Evolutionary conservation across 257 asterid genomes (phyloP).

Genomic region (Anisodus acutangulus): DNA sequence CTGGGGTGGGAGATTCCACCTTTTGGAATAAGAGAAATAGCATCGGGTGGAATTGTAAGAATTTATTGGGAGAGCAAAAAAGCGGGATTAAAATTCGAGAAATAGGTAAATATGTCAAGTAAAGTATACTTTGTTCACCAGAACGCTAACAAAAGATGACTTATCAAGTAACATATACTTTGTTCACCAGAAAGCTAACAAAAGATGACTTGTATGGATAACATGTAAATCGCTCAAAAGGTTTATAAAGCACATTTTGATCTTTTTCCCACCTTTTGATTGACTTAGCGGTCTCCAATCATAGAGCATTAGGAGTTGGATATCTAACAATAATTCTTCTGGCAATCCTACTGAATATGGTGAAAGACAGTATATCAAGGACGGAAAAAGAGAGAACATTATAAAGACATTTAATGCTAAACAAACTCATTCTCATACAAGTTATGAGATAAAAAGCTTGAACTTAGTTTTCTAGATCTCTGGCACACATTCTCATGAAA

Average conservation of each 20-base stretch:
- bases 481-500: neutral
- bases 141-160: neutral
- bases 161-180: neutral
- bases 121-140: neutral
- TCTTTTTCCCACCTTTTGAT: constrained; percentile 15
- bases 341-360: neutral
- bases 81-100: constrained; percentile 2
- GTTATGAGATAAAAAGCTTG: neutral
- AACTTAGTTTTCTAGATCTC: constrained; percentile 16
- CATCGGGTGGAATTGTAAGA: neutral
- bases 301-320: constrained; percentile 1
- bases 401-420: neutral
- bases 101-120: neutral
- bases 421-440: neutral
- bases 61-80: constrained; percentile 4
- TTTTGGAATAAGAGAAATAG: too few species aligned
- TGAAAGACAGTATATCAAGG: constrained; percentile 25
- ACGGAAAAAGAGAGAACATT: neutral
- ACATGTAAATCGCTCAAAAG: neutral
- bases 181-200: neutral
- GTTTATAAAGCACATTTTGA: neutral
- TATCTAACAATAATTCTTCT: neutral
- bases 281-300: neutral
- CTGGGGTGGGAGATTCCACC: too few species aligned
- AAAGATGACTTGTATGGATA: constrained; percentile 1